Base-by-base conservation (phyloP, 2,329 filamentous ascomycete genomes). In the Paecilomyces fulvus region DNA sequence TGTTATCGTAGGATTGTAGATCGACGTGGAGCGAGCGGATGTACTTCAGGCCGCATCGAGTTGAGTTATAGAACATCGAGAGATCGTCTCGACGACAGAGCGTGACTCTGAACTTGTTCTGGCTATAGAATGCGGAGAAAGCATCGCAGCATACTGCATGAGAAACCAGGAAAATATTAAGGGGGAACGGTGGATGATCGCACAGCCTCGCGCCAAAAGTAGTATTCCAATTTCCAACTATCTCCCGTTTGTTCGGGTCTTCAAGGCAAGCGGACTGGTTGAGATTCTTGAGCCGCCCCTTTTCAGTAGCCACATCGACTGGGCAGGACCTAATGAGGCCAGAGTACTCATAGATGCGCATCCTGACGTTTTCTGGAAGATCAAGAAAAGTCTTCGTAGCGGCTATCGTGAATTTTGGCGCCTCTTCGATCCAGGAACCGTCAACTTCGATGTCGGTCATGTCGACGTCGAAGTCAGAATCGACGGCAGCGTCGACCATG, bases 311-410 rank as follows among this genome's bases (percentile, higher is more conserved):
- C 11, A 65, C 23, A 20, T 64, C 52, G 51, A 66, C 62, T 23
- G 61, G 49, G 30, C 65, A 66, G 9, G 58, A 55, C 12, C 65
- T 59, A 43, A 65, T 31, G 8, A 68, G 57, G 2, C 60, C 61
- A 30, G 58, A 57, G 51, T 65, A 63, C 28, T 56, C 23, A 14
- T 67, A 58, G 30, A 68, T 65, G 14, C 46, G 61, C 17, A 57
- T 57, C 52, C 60, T 58, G 46, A 59, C 48, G 8, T 59, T 20
- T 10, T 62, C 37, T 5, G 65, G 65, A n/a, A 67, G 56, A 30
- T 65, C 57, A 8, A 64, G 43, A 31, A 66, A 61, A 0, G 60
- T 61, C 20, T 50, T 31, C 3, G 23, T 5, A 17, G 37, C 3
- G 6, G n/a, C 37, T 17, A 43, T 43, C 37, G n/a, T 17, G 37